Evolutionary conservation across 2,329 filamentous ascomycete genomes (phyloP).

Genomic region (Fusarium albidum): DNA sequence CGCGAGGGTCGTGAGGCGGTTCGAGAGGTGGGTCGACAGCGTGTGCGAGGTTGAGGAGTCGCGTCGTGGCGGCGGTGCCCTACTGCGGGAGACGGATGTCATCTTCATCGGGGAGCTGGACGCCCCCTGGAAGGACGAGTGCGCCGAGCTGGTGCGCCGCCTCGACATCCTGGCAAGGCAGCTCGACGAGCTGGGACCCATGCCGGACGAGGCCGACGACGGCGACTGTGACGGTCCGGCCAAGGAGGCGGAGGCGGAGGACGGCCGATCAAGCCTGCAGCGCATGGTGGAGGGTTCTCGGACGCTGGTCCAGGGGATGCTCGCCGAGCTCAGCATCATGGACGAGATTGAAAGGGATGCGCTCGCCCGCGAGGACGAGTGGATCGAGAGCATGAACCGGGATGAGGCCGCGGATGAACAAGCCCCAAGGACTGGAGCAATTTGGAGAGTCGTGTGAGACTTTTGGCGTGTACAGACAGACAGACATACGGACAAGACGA

Average conservation of each 20-base stretch:
- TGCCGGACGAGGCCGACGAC: conserved; percentile 9
- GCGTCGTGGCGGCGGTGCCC: conserved; percentile 48
- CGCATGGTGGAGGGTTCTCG: conserved; percentile 58
- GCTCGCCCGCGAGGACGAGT: conserved; percentile 62
- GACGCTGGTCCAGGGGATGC: conserved; percentile 64
- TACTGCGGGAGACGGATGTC: conserved; percentile 46
- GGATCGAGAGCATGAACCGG: conserved; percentile 64
- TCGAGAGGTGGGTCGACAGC: conserved; percentile 66
- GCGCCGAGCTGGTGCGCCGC: conserved; percentile 58
- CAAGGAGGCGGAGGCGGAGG: too few species aligned
- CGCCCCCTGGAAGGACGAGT: conserved; percentile 66
- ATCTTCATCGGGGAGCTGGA: conserved; percentile 66
- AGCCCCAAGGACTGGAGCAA: conserved; percentile 53
- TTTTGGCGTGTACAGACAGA: not conserved
- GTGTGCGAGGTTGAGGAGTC: conserved; percentile 57
- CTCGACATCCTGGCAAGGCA: conserved; percentile 63
- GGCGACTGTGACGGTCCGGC: conserved; percentile 5
- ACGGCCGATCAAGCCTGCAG: conserved; percentile 52
- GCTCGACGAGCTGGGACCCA: conserved; percentile 55
- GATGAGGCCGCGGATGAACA: conserved; percentile 49
- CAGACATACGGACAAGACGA: too few species aligned
- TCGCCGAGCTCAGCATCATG: conserved; percentile 70
- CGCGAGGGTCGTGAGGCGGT: conserved; percentile 60
- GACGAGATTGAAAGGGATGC: conserved; percentile 67
- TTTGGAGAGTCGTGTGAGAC: conserved; percentile 53